Conservation (phyloP, 306 rosid species). For the Glycyrrhiza uralensis region DNA sequence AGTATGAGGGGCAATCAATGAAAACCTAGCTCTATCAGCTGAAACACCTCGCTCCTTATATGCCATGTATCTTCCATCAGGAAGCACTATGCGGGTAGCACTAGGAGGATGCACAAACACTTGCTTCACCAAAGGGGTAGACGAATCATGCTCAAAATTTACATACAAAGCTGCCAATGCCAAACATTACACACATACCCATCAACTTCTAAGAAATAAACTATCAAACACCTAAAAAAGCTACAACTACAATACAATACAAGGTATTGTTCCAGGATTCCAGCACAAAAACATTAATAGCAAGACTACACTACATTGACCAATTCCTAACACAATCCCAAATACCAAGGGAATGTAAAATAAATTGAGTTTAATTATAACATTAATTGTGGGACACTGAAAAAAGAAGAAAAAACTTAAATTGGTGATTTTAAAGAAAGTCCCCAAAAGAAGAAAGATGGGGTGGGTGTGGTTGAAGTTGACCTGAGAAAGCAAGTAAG, state of each 20-base stretch:
- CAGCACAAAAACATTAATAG: slow-evolving; percentile 2
- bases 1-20: slow-evolving; percentile 70
- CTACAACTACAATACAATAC: not conserved
- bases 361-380: not conserved
- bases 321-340: not conserved
- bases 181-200: not conserved
- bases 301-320: not conserved
- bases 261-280: not conserved
- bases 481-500: slow-evolving; percentile 64
- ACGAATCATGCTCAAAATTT: slow-evolving; percentile 32
- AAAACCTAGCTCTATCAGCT: slow-evolving; percentile 73
- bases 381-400: not conserved
- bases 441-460: not conserved
- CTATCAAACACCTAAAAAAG: not conserved
- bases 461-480: slow-evolving; percentile 19
- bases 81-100: slow-evolving; percentile 71
- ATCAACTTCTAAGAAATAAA: not conserved
- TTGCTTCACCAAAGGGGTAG: slow-evolving; percentile 44
- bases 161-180: slow-evolving; percentile 54
- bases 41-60: slow-evolving; percentile 81
- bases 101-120: slow-evolving; percentile 70
- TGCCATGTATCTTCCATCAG: slow-evolving; percentile 87
- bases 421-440: not conserved
- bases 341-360: not conserved
- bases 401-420: not conserved